Evolutionary conservation across 2,329 filamentous ascomycete species (phyloP).

Genomic region (Aspergillus brasiliensis): DNA sequence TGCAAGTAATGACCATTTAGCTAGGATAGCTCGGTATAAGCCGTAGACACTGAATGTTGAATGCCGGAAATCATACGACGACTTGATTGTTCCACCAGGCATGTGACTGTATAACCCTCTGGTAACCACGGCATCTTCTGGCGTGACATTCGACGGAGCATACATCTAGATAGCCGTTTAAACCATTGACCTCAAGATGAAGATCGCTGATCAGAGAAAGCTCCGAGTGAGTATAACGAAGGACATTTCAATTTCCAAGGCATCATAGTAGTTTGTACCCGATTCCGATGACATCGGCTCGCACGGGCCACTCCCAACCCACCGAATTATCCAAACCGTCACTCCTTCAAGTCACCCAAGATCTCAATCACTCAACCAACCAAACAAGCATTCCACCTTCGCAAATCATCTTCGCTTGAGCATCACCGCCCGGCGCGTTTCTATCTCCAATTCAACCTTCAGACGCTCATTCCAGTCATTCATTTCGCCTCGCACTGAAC

Average conservation of each 20-base stretch:
- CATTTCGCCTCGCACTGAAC: not conserved
- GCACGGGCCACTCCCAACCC: constrained; percentile 17
- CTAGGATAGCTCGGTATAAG: not conserved
- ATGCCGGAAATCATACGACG: not conserved
- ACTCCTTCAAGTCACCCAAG: not conserved
- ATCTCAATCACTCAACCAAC: constrained; percentile 3
- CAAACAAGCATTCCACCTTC: not conserved
- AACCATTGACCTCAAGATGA: not conserved
- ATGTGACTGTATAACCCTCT: not conserved
- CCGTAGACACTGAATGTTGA: not conserved
- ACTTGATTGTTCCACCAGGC: not conserved
- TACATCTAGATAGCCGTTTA: not conserved
- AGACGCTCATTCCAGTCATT: constrained; percentile 1
- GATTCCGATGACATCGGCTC: constrained; percentile 7
- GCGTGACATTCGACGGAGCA: not conserved
- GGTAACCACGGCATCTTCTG: not conserved
- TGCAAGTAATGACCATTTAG: too few species aligned
- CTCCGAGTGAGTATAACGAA: too few species aligned
- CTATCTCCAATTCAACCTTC: not conserved
- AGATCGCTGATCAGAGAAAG: too few species aligned
- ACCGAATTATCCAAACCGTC: constrained; percentile 2
- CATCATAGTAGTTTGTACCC: not conserved
- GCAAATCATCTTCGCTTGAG: constrained; percentile 6
- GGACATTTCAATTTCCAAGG: too few species aligned
- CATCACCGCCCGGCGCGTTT: constrained; percentile 1